phyloP scores from a whole-genome alignment of 2,329 filamentous ascomycete genomes.

The Leptodontidium sp. region DNA sequence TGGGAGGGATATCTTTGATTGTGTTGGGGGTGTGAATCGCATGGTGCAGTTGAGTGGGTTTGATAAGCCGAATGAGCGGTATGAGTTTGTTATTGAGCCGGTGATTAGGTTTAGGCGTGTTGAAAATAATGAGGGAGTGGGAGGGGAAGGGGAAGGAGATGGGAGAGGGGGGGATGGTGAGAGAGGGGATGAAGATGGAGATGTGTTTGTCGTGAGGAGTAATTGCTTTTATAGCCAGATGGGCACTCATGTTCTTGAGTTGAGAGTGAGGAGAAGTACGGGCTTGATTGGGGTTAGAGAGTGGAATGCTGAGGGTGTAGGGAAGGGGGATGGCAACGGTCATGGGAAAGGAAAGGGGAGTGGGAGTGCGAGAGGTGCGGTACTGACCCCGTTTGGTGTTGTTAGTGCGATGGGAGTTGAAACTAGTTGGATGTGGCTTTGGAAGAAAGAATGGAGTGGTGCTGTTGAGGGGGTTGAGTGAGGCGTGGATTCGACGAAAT shows the following conservation, averaged over 20 bases:
- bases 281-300: neutral
- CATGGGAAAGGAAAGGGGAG: neutral
- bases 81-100: neutral
- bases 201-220: neutral
- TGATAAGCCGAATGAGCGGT: neutral
- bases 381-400: neutral
- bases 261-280: neutral
- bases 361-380: neutral
- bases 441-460: conserved; percentile 2
- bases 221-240: conserved; percentile 3
- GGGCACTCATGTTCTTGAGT: neutral
- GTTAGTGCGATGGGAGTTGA: neutral
- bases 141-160: neutral
- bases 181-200: neutral
- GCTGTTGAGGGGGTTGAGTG: neutral
- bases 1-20: conserved; percentile 4
- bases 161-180: neutral
- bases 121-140: neutral
- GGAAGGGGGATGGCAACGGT: neutral
- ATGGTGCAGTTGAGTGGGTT: neutral
- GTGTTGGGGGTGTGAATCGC: conserved; percentile 1
- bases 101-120: neutral
- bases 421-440: conserved; percentile 2
- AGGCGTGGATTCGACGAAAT: neutral
- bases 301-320: neutral